Percentiles rank a stretch among this genome's conserved stretches.
Evolutionary conservation across 805 yeast species (phyloP).

Genomic region (Suhomyces emberorum): DNA sequence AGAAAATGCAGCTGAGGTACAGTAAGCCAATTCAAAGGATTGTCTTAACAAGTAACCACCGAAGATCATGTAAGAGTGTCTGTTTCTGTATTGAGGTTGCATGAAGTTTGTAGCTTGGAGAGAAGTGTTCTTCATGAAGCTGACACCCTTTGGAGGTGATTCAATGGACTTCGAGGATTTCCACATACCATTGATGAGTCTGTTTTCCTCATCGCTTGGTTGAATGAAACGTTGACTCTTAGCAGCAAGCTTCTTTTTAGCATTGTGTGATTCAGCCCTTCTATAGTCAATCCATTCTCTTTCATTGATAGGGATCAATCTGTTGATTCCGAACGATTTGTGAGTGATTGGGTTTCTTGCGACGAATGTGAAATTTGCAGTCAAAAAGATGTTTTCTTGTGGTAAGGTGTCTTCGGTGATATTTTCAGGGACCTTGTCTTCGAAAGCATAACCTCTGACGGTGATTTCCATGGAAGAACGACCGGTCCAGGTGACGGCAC

Average conservation of each 20-base stretch:
- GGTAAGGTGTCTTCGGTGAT: conserved; percentile 57
- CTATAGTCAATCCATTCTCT: conserved; percentile 79
- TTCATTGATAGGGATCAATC: conserved; percentile 70
- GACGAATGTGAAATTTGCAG: conserved; percentile 92
- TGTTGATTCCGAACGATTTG: conserved; percentile 81
- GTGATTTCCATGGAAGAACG: conserved; percentile 93
- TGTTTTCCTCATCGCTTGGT: conserved; percentile 68
- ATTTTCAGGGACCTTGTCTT: conserved; percentile 49
- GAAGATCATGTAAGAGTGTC: conserved; percentile 91
- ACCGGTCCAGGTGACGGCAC: conserved; percentile 94
- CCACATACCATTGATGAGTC: conserved; percentile 77
- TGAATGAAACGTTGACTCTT: conserved; percentile 57
- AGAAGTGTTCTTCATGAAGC: conserved; percentile 68
- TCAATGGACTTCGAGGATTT: conserved; percentile 33
- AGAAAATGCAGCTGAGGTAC: conserved; percentile 86
- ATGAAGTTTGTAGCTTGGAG: conserved; percentile 77
- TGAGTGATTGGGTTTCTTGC: conserved; percentile 95
- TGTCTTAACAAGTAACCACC: conserved; percentile 94
- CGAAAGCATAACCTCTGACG: conserved; percentile 80
- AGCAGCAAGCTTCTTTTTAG: conserved; percentile 78
- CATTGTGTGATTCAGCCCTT: conserved; percentile 86
- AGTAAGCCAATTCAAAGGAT: conserved; percentile 89
- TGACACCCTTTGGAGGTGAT: conserved; percentile 40
- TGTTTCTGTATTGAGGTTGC: conserved; percentile 96
- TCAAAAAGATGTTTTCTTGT: conserved; percentile 68